Evolutionary conservation across 1,284 basidiomycete species (phyloP).

Genomic region (Tetrapyrgos nigripes): DNA sequence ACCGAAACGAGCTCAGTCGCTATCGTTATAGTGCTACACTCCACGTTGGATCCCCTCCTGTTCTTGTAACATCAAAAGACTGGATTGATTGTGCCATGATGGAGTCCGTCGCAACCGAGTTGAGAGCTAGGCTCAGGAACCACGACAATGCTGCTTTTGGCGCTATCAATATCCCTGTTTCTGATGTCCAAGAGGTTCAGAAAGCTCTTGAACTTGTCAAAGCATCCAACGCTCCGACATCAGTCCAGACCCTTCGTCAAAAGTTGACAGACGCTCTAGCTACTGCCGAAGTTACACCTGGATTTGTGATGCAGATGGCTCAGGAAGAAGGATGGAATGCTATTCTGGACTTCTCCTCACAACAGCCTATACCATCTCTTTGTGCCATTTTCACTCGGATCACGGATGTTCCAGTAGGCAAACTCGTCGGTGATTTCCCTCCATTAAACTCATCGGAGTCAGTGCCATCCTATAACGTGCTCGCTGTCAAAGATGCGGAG

Average conservation of each 20-base stretch:
- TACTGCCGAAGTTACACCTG: not conserved
- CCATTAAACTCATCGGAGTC: not conserved
- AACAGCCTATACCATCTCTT: not conserved
- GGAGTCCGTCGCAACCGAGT: not conserved
- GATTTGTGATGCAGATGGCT: not conserved
- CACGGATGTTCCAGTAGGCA: no score
- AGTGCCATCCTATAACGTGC: not conserved
- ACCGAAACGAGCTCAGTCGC: constrained; percentile 49
- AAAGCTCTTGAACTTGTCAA: not conserved
- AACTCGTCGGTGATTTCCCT: constrained; percentile 2
- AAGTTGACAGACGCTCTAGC: not conserved
- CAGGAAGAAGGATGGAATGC: not conserved
- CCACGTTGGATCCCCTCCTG: not conserved
- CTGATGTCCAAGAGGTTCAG: not conserved
- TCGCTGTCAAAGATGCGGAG: no score
- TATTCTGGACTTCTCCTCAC: not conserved
- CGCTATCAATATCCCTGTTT: not conserved
- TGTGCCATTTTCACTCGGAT: not conserved
- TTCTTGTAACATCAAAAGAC: not conserved
- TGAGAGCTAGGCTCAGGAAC: not conserved
- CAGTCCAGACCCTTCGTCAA: not conserved
- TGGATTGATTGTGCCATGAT: not conserved
- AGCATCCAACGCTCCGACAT: not conserved
- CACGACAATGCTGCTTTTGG: not conserved
- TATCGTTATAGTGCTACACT: constrained; percentile 3